Percentiles rank a stretch among this genome's conserved stretches.
phyloP scores from a whole-genome alignment of 2,329 filamentous ascomycete genomes.

The Beauveria sp. region DNA sequence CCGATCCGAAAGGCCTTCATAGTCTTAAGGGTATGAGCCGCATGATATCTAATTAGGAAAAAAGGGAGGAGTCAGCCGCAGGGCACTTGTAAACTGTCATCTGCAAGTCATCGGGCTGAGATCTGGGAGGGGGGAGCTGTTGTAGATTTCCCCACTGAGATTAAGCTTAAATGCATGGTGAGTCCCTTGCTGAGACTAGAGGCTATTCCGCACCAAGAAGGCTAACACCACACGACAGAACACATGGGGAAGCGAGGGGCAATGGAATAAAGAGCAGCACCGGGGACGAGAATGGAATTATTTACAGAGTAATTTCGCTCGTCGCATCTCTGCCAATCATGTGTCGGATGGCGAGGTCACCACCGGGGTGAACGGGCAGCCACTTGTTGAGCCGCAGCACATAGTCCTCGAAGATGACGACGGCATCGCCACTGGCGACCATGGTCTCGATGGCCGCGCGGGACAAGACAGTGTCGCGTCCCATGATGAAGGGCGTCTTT shows the following conservation, averaged over 20 bases:
- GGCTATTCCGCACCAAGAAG: background rate
- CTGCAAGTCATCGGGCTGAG: background rate
- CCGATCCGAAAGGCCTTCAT: slow-evolving; percentile 57
- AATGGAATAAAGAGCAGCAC: background rate
- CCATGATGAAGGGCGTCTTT: slow-evolving; percentile 20
- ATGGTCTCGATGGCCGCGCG: slow-evolving; percentile 39
- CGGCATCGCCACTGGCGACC: slow-evolving; percentile 46
- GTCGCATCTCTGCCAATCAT: slow-evolving; percentile 54
- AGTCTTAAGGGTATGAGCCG: slow-evolving; percentile 40
- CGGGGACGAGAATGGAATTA: background rate
- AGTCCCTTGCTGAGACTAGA: background rate
- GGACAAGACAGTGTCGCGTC: slow-evolving; percentile 36
- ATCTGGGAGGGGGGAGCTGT: background rate
- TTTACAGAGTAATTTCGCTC: slow-evolving; percentile 51
- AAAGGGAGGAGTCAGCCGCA: slow-evolving; percentile 6
- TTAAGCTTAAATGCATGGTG: slow-evolving; percentile 1
- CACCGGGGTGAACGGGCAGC: slow-evolving; percentile 53
- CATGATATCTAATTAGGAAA: slow-evolving; percentile 46
- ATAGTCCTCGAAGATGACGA: slow-evolving; percentile 49
- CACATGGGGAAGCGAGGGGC: background rate
- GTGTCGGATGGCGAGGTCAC: slow-evolving; percentile 50
- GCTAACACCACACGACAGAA: background rate
- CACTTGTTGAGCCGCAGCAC: slow-evolving; percentile 50
- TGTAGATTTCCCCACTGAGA: background rate
- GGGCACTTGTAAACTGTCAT: background rate